These are phyloP conservation scores for Neoscytalidium dimidiatum DNA, from an alignment of 2,329 filamentous ascomycete species.

Conservation along the genomic window DNA sequence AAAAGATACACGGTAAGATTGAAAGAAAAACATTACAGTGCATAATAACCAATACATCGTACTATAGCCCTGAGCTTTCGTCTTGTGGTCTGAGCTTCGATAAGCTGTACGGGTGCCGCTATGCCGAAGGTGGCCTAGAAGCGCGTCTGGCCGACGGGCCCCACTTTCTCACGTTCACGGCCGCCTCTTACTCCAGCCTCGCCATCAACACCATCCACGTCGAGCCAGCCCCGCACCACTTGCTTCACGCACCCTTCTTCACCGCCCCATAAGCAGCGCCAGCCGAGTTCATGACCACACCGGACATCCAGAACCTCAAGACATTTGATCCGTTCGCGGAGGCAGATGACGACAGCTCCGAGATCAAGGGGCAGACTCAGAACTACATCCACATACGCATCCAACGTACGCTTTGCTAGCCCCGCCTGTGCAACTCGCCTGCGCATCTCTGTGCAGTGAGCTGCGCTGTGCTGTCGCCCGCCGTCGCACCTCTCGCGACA, in stretches of 20 bases:
- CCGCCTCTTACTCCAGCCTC: constrained; percentile 4
- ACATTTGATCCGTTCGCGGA: constrained; percentile 94
- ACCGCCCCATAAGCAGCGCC: not conserved
- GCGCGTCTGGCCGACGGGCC: not conserved
- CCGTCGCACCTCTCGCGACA: constrained; percentile 1
- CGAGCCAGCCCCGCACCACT: not conserved
- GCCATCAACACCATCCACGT: constrained; percentile 4
- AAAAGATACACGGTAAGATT: no score
- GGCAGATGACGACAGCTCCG: constrained; percentile 98
- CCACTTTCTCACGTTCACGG: not conserved
- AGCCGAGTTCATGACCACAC: constrained; percentile 19
- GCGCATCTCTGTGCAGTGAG: not conserved
- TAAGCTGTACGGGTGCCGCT: no score
- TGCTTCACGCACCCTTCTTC: not conserved
- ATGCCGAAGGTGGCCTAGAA: not conserved
- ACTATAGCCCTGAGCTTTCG: no score
- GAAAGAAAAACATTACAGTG: no score
- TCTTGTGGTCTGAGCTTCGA: no score
- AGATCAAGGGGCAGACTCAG: constrained; percentile 83
- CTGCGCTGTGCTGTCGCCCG: no score
- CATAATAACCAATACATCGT: no score
- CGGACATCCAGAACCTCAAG: constrained; percentile 39
- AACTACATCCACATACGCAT: constrained; percentile 99
- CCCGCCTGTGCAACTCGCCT: not conserved
- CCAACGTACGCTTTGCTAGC: constrained; percentile 71